These are phyloP conservation scores for Plicaturopsis crispa DNA, from an alignment of 768 basidiomycete species.

Conservation along the genomic window DNA sequence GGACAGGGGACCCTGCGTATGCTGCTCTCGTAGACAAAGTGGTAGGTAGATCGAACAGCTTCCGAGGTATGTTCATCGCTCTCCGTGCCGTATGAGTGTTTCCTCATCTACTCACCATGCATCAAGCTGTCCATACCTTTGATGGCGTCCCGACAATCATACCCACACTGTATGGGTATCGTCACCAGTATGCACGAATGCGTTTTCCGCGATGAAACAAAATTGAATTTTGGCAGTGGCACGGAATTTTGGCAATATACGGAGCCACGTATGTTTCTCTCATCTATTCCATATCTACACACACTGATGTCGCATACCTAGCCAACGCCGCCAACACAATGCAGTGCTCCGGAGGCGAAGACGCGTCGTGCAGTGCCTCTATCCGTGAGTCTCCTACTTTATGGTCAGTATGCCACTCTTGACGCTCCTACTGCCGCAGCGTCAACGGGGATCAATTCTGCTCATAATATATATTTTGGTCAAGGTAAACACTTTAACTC, in stretches of 20 bases:
- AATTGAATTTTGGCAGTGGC: conserved; percentile 25
- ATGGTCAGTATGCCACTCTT: background rate
- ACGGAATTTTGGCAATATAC: conserved; percentile 41
- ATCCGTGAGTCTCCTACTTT: conserved; percentile 26
- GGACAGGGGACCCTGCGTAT: background rate
- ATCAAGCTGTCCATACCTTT: background rate
- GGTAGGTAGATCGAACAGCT: background rate
- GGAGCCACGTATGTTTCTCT: no score
- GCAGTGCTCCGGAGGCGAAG: conserved; percentile 37
- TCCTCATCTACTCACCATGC: background rate
- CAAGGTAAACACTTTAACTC: no score
- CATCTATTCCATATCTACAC: no score
- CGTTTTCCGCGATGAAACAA: conserved; percentile 5
- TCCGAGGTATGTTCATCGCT: background rate
- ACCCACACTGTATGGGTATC: conserved; percentile 35
- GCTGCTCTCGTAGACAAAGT: background rate
- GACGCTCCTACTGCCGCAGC: conserved; percentile 17
- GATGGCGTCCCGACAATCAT: conserved; percentile 46
- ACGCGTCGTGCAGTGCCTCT: conserved; percentile 38
- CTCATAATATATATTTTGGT: conserved; percentile 38
- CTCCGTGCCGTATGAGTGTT: background rate
- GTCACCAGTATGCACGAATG: conserved; percentile 28
- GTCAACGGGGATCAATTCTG: conserved; percentile 37
- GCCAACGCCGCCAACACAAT: conserved; percentile 29
- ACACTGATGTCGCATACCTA: conserved; percentile 24